A percentile compares a stretch with the other conserved stretches of the same genome.
Conservation (phyloP, 148 eudicot genomes). For the Vaccinium corymbosum region DNA sequence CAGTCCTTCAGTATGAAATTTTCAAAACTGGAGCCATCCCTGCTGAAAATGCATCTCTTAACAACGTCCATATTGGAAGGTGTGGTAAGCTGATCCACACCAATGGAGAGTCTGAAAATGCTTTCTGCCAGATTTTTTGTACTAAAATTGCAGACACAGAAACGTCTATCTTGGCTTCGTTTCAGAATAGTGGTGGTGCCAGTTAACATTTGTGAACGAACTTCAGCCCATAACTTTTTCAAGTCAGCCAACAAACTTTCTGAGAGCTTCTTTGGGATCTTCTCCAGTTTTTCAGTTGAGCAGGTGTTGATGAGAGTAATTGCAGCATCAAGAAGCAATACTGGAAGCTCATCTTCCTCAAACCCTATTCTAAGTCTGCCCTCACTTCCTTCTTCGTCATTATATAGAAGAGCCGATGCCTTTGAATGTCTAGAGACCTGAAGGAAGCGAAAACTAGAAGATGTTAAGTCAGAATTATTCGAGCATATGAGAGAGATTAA, state of each 20-base stretch:
- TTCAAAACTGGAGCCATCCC: constrained; percentile 31
- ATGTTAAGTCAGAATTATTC: constrained; percentile 31
- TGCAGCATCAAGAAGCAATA: constrained; percentile 47
- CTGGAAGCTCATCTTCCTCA: constrained; percentile 39
- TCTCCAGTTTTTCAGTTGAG: constrained; percentile 46
- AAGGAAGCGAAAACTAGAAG: constrained; percentile 55
- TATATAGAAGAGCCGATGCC: constrained; percentile 24
- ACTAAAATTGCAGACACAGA: constrained; percentile 42
- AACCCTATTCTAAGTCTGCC: constrained; percentile 32
- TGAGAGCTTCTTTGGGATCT: constrained; percentile 37
- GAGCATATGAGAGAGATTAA: background rate
- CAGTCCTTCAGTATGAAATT: constrained; percentile 53
- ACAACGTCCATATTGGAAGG: constrained; percentile 26
- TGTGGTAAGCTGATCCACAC: constrained; percentile 17
- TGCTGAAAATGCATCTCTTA: constrained; percentile 42
- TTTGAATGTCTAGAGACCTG: constrained; percentile 49
- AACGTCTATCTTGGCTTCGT: constrained; percentile 16
- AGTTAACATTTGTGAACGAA: constrained; percentile 34
- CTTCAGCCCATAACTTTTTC: constrained; percentile 51
- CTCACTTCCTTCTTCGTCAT: constrained; percentile 26
- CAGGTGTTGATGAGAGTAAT: constrained; percentile 62
- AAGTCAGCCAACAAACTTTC: constrained; percentile 29
- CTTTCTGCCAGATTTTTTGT: constrained; percentile 52
- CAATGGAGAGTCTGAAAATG: constrained; percentile 66
- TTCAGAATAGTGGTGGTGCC: constrained; percentile 20